Base-by-base conservation (phyloP, 805 yeast species). In the Candida odintsovae region DNA sequence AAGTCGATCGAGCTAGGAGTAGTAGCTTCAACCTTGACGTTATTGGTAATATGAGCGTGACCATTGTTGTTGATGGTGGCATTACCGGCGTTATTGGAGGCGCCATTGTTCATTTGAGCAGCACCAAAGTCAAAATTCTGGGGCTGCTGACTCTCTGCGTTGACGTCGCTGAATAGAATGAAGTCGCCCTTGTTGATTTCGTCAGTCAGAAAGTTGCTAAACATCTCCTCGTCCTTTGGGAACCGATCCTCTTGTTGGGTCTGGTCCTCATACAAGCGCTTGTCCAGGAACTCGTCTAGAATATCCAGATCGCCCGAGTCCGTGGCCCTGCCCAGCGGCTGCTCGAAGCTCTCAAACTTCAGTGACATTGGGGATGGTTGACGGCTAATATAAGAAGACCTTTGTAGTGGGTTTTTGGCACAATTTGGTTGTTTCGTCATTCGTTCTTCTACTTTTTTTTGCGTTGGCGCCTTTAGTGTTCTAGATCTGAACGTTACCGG, bases 221-320 rank as follows among this genome's bases (percentile, higher is more conserved):
- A 60, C 44, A 58, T 46, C 9, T 55, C 59, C 3, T 59, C 62
- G 18, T 59, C 63, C 13, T 39, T 50, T 3, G 41, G 39, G 16
- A 20, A 20, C 3, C 39, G 45, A 7, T 16, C 43, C 5, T 28
- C 31, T 22, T 44, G 49, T 13, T 42, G 48, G 8, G 37, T 39
- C 22, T 39, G 46, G 20, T 56, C 60, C 3, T 56, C 62, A 23
- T 58, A 59, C 11, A 58, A 42, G 10, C 63, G 51, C 40, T 50
- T 55, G 45, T 59, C 63, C 22, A 59, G 28, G 45, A 59, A 59
- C 50, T 80, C 85, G 54, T 77, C 82, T 40, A 80, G 57, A 31
- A 80, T 69, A 50, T 80, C 83, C 7, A 51, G 28, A 21, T 50
- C 53, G 20, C 31, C 31, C 3, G 31, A 8, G 31, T 28, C 31